These are phyloP conservation scores for Huntiella decipiens DNA, from an alignment of 2,329 filamentous ascomycete species.

Conservation along the genomic window DNA sequence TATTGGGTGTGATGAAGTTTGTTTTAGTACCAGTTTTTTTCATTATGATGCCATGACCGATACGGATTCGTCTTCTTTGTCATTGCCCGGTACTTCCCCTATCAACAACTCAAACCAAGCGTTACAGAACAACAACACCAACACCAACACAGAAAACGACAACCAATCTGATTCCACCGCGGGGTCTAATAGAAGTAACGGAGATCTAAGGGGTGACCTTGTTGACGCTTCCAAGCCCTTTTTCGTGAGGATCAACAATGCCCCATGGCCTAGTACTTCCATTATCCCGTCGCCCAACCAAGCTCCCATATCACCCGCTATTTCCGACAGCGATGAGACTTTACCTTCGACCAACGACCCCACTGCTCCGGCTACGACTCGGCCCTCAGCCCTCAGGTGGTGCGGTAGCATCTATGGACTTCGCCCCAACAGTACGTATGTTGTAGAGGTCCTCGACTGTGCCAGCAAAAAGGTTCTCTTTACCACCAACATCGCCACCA, in stretches of 20 bases:
- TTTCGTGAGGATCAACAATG: conserved; percentile 60
- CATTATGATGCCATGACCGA: conserved; percentile 22
- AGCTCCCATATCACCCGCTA: conserved; percentile 1
- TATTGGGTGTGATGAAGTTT: conserved; percentile 58
- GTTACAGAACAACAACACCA: conserved; percentile 14
- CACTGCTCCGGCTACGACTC: background rate
- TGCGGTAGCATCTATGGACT: conserved; percentile 52
- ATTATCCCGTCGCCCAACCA: conserved; percentile 34
- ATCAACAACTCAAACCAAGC: conserved; percentile 17
- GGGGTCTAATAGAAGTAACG: background rate
- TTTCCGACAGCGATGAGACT: conserved; percentile 2
- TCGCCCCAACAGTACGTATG: conserved; percentile 56
- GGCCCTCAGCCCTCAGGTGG: conserved; percentile 36
- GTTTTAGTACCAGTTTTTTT: conserved; percentile 55
- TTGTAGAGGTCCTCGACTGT: conserved; percentile 57
- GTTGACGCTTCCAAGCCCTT: conserved; percentile 57
- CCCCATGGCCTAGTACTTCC: conserved; percentile 59
- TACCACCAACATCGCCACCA: conserved; percentile 51
- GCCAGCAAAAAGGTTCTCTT: conserved; percentile 47
- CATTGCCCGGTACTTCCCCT: conserved; percentile 2
- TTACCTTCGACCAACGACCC: conserved; percentile 15
- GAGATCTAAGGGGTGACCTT: conserved; percentile 20
- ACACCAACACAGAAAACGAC: conserved; percentile 1
- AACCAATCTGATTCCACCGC: conserved; percentile 9
- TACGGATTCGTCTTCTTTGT: background rate